phyloP scores from a whole-genome alignment of 2,329 filamentous ascomycete genomes.

The Conoideocrella luteorostrata region DNA sequence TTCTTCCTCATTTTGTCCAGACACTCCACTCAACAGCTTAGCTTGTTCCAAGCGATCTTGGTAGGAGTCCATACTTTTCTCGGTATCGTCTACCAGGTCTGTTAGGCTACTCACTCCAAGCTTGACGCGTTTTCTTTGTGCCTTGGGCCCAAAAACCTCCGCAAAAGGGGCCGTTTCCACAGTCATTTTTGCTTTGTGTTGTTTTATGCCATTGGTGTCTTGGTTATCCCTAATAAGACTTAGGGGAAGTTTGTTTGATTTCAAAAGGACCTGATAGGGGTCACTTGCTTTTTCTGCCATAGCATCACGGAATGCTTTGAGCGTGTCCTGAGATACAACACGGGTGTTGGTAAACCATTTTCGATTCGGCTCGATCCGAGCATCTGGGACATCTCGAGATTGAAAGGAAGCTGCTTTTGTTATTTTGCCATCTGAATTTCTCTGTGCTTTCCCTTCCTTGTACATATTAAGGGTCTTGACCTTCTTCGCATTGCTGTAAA shows the following conservation, averaged over 20 bases:
- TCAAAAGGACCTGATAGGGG: slow-evolving; percentile 90
- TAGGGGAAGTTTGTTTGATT: slow-evolving; percentile 96
- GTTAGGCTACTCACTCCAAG: slow-evolving; percentile 73
- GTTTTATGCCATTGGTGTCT: slow-evolving; percentile 75
- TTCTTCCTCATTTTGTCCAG: slow-evolving; percentile 49
- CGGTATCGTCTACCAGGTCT: slow-evolving; percentile 74
- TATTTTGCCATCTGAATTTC: slow-evolving; percentile 78
- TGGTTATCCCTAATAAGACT: slow-evolving; percentile 78
- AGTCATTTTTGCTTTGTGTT: slow-evolving; percentile 90
- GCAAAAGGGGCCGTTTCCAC: slow-evolving; percentile 81
- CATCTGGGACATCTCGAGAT: slow-evolving; percentile 71
- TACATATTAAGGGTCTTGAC: slow-evolving; percentile 84
- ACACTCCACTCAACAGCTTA: slow-evolving; percentile 65
- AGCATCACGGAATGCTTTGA: slow-evolving; percentile 81
- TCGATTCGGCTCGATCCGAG: slow-evolving; percentile 88
- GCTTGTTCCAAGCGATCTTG: slow-evolving; percentile 74
- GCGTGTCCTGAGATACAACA: slow-evolving; percentile 79
- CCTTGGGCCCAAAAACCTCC: slow-evolving; percentile 88
- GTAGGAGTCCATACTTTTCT: slow-evolving; percentile 75
- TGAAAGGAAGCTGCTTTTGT: slow-evolving; percentile 80
- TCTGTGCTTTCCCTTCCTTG: slow-evolving; percentile 77
- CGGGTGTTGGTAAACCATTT: slow-evolving; percentile 98
- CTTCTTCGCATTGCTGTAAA: slow-evolving; percentile 64
- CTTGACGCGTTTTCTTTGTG: slow-evolving; percentile 88
- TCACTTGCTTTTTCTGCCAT: slow-evolving; percentile 87